These are phyloP conservation scores for Leptomonas pyrrhocoris DNA, from an alignment of 208 protist species.

Conservation along the genomic window DNA sequence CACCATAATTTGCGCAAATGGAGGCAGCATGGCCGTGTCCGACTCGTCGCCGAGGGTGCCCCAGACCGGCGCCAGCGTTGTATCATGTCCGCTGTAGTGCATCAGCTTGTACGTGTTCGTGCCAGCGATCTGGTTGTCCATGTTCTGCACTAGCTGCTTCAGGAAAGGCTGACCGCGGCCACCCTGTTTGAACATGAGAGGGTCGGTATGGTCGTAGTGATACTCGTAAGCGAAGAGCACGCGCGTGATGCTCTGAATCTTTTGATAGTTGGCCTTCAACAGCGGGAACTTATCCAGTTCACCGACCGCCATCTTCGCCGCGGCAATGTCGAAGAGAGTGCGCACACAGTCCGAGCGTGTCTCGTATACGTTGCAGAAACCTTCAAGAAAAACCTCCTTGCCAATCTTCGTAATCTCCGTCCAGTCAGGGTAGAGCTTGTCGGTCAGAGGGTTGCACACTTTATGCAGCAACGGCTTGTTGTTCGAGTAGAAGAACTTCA, in stretches of 20 bases:
- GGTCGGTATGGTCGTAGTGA: constrained; percentile 42
- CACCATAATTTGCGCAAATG: constrained; percentile 60
- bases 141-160: constrained; percentile 51
- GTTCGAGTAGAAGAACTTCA: constrained; percentile 30
- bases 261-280: constrained; percentile 38
- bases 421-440: constrained; percentile 41
- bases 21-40: constrained; percentile 50
- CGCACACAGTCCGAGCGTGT: constrained; percentile 48
- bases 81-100: constrained; percentile 73
- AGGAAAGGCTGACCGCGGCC: constrained; percentile 49
- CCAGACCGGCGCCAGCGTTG: constrained; percentile 41
- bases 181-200: constrained; percentile 45
- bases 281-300: constrained; percentile 30
- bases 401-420: constrained; percentile 43
- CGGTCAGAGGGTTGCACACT: constrained; percentile 41
- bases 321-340: constrained; percentile 55
- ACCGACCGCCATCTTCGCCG: constrained; percentile 36
- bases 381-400: constrained; percentile 48
- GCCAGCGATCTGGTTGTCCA: constrained; percentile 31
- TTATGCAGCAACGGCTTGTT: constrained; percentile 32
- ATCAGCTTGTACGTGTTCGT: constrained; percentile 51
- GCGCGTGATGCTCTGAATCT: constrained; percentile 36
- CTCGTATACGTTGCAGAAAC: constrained; percentile 46
- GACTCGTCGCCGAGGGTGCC: constrained; percentile 56
- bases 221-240: constrained; percentile 37